Evolutionary conservation across 139 green algal genomes (phyloP).

Genomic region (Auxenochlorella pyrenoidosa): DNA sequence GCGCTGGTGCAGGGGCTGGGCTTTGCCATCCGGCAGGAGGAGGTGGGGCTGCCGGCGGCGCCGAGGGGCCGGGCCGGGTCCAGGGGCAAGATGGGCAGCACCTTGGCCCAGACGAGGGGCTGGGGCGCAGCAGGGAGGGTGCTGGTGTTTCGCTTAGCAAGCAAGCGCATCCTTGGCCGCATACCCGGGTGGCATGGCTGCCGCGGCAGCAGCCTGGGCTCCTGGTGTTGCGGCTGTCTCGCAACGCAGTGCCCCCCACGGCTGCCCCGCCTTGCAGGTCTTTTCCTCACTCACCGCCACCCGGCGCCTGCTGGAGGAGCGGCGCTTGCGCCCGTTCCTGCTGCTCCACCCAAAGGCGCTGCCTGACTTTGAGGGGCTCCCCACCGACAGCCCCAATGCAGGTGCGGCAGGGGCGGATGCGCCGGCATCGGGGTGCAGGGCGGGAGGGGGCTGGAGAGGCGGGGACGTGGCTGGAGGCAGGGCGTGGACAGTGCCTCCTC

Average conservation of each 20-base stretch:
- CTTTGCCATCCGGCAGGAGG: conserved; percentile 5
- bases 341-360: conserved; percentile 52
- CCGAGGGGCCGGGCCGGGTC: too few relatives aligned
- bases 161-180: too few relatives aligned
- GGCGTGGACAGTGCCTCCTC: too few relatives aligned
- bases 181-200: too few relatives aligned
- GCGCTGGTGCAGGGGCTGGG: conserved; percentile 1
- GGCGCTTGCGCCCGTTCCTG: conserved; percentile 38
- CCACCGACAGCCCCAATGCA: conserved; percentile 14
- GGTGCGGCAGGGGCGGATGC: neutral
- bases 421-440: too few relatives aligned
- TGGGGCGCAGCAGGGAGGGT: neutral
- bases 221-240: too few relatives aligned
- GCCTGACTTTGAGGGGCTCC: conserved; percentile 45
- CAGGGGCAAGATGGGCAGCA: neutral
- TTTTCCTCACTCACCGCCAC: conserved; percentile 35
- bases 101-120: too few relatives aligned
- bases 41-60: conserved; percentile 9
- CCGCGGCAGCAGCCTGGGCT: too few relatives aligned
- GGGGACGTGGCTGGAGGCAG: too few relatives aligned
- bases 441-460: too few relatives aligned
- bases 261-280: neutral
- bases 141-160: neutral
- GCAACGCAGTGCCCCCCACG: neutral
- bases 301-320: conserved; percentile 16